Conservation (phyloP, 495 filamentous ascomycete species). For the Hypoxylon perforatum region DNA sequence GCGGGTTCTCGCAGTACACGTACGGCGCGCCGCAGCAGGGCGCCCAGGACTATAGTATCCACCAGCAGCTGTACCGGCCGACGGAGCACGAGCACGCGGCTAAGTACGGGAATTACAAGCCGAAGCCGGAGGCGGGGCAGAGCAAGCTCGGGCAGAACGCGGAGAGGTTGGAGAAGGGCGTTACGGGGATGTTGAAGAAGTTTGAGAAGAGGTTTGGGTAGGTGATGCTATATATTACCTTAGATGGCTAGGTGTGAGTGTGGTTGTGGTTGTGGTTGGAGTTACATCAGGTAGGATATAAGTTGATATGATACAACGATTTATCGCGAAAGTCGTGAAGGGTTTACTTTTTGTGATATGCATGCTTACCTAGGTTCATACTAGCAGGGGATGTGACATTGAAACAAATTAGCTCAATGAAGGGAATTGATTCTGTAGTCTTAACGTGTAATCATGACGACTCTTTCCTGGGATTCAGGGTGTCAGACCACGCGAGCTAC, state of each 20-base stretch:
- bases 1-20: slow-evolving; percentile 68
- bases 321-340: too few relatives aligned
- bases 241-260: too few relatives aligned
- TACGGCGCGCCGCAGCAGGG: slow-evolving; percentile 53
- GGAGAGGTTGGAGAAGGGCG: slow-evolving; percentile 77
- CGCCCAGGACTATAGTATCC: slow-evolving; percentile 70
- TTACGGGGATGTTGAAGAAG: slow-evolving; percentile 85
- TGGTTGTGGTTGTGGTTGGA: too few relatives aligned
- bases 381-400: too few relatives aligned
- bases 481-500: too few relatives aligned
- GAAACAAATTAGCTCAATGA: too few relatives aligned
- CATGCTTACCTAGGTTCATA: too few relatives aligned
- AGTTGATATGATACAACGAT: neutral
- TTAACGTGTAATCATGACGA: too few relatives aligned
- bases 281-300: too few relatives aligned
- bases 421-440: too few relatives aligned
- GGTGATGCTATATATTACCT: neutral
- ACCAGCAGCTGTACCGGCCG: slow-evolving; percentile 81
- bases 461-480: too few relatives aligned
- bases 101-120: slow-evolving; percentile 55
- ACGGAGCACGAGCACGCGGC: slow-evolving; percentile 67
- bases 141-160: slow-evolving; percentile 75
- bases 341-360: too few relatives aligned
- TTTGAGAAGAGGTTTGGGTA: slow-evolving; percentile 83
- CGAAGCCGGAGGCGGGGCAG: slow-evolving; percentile 58